phyloP scores from a whole-genome alignment of 768 basidiomycete genomes.

The Termitomyces sp. region DNA sequence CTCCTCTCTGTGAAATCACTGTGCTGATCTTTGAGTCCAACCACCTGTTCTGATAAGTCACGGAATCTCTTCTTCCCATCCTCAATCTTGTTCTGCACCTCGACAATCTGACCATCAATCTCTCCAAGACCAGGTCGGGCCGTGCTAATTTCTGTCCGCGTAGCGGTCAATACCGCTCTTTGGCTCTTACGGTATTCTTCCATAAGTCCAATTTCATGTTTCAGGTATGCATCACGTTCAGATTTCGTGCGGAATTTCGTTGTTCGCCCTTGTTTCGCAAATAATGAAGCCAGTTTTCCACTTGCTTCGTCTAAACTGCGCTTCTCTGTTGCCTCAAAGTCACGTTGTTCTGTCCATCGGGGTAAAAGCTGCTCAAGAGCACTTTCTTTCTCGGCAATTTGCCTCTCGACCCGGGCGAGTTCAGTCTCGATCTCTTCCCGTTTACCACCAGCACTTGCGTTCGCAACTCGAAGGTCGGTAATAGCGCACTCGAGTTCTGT shows the following conservation, averaged over 20 bases:
- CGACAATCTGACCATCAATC: constrained; percentile 53
- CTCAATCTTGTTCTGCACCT: constrained; percentile 53
- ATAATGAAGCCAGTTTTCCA: constrained; percentile 67
- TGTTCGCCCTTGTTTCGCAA: constrained; percentile 86
- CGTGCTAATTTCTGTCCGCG: constrained; percentile 43
- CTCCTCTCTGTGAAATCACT: constrained; percentile 69
- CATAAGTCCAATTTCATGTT: constrained; percentile 72
- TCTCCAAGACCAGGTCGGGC: constrained; percentile 44
- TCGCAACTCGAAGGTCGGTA: constrained; percentile 66
- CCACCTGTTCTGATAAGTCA: constrained; percentile 57
- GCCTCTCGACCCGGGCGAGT: constrained; percentile 49
- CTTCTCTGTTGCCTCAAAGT: constrained; percentile 47
- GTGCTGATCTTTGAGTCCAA: constrained; percentile 58
- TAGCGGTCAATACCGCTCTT: constrained; percentile 44
- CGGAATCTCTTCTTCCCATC: constrained; percentile 55
- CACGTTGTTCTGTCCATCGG: constrained; percentile 58
- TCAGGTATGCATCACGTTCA: constrained; percentile 80
- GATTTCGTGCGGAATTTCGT: constrained; percentile 77
- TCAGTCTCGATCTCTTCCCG: constrained; percentile 62
- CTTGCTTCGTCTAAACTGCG: constrained; percentile 69
- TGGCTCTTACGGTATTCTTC: constrained; percentile 56
- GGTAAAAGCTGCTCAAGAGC: constrained; percentile 63
- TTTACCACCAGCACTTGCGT: constrained; percentile 57
- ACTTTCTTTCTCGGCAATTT: constrained; percentile 57
- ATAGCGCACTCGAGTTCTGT: constrained; percentile 86